phyloP scores from a whole-genome alignment of 768 basidiomycete species.

The Gelatoporia subvermispora region DNA sequence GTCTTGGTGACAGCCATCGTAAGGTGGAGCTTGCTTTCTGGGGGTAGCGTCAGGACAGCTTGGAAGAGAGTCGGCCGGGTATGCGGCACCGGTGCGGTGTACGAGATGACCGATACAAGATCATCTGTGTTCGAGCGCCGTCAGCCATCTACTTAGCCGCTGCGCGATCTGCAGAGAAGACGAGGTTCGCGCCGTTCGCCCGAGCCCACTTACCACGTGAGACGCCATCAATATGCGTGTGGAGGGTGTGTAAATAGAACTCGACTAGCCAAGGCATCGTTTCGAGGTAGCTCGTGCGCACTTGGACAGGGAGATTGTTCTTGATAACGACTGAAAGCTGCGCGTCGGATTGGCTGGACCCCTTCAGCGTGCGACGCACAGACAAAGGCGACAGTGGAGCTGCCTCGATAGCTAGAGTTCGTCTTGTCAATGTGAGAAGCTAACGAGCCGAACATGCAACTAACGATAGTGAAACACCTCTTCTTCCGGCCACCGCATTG shows the following conservation, averaged over 20 bases:
- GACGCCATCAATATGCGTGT: conserved; percentile 42
- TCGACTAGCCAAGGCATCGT: conserved; percentile 92
- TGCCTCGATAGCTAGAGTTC: conserved; percentile 9
- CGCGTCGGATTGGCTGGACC: conserved; percentile 73
- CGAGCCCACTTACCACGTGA: conserved; percentile 35
- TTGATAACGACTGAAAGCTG: conserved; percentile 60
- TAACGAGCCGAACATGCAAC: conserved; percentile 17
- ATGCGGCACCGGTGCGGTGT: conserved; percentile 63
- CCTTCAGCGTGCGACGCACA: conserved; percentile 65
- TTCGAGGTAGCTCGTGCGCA: conserved; percentile 72
- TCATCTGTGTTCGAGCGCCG: conserved; percentile 39
- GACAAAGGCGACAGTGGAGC: conserved; percentile 48
- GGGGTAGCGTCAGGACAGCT: conserved; percentile 63
- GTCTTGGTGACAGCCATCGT: conserved; percentile 74
- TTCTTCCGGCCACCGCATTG: conserved; percentile 50
- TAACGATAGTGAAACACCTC: conserved; percentile 54
- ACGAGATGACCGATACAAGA: conserved; percentile 60
- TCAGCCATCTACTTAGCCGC: not conserved
- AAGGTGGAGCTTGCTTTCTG: conserved; percentile 57
- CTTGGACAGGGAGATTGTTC: conserved; percentile 46
- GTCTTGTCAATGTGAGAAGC: not conserved
- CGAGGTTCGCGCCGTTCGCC: not conserved
- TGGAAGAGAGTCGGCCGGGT: conserved; percentile 78
- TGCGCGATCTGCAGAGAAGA: not conserved
- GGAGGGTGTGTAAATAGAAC: conserved; percentile 79